Evolutionary conservation across 805 yeast species (phyloP), one percentile per base, ranked within the genome.

Genomic region (Zygosaccharomyces rouxii): DNA sequence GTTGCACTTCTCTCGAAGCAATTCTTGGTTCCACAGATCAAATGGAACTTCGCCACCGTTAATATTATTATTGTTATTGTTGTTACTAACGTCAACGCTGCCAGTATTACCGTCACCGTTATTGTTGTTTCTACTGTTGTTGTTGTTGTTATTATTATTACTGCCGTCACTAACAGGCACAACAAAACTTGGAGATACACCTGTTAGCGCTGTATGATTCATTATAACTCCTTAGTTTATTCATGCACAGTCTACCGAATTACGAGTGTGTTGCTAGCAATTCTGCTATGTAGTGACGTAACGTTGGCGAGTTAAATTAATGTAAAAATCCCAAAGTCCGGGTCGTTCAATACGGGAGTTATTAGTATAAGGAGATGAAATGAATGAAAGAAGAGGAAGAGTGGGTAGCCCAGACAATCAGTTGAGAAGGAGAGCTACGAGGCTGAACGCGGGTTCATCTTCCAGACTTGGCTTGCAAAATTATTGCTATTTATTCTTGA

Each of bases 21-120:
- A 25, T 25, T 37, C 39, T 35, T 44, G 35, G 40, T 35, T 31
- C 42, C 44, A 22, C 10, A 22, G 16, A 3, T 38, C 31, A 28
- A 23, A 45, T n/a, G 42, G 23, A n/a, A 23, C 5, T 33, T 41
- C 29, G 21, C 21, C 29, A 14, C 39, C 37, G 19, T 7, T 30
- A 6, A 4, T 16, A 9, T 11, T 13, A n/a, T 7, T 16, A 33
- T 18, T 11, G 6, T 7, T 33, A 9, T 14, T 14, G 4, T 33
- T 19, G 10, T 33, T 33, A 33, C 19, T 33, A 14, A 29, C 7
- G 6, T 21, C 46, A 21, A 16, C 39, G 26, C 25, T 35, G 5
- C 16, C 21, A 28, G 25, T 26, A 46, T n/a, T 33, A 23, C 28
- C n/a, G 2, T 11, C 33, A 33, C 23, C 13, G 16, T 33, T 35